Percentiles rank a stretch among this genome's conserved stretches.
These are phyloP conservation scores for Pogostemon cablin DNA, from an alignment of 257 asterid genomes.

Conservation along the genomic window DNA sequence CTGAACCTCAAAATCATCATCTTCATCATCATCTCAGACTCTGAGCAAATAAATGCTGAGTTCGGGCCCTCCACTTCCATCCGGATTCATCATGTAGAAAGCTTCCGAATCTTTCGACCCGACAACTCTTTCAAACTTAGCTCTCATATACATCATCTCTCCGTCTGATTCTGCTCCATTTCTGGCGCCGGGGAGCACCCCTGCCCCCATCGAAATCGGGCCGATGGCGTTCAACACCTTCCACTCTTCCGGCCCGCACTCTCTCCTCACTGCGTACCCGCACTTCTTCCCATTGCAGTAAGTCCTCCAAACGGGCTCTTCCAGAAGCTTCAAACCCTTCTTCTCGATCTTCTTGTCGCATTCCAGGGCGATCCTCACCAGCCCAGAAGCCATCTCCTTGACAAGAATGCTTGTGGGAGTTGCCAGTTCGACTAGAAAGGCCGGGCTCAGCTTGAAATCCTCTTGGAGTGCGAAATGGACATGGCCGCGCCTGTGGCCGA, in stretches of 20 bases:
- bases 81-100: slow-evolving; percentile 99
- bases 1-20: neutral
- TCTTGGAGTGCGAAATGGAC: slow-evolving; percentile 81
- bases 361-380: slow-evolving; percentile 76
- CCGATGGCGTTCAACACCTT: slow-evolving; percentile 79
- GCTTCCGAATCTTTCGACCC: slow-evolving; percentile 98
- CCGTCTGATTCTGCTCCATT: slow-evolving; percentile 55
- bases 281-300: slow-evolving; percentile 90
- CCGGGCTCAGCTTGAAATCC: slow-evolving; percentile 56
- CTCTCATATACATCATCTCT: slow-evolving; percentile 94
- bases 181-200: slow-evolving; percentile 70
- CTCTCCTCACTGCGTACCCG: slow-evolving; percentile 73
- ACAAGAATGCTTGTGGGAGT: slow-evolving; percentile 72
- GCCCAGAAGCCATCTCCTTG: slow-evolving; percentile 92
- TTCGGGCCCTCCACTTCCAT: slow-evolving; percentile 96
- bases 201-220: slow-evolving; percentile 95
- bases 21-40: slow-evolving; percentile 37
- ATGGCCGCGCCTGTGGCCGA: slow-evolving; percentile 80
- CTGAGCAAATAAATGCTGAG: slow-evolving; percentile 89
- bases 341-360: slow-evolving; percentile 64
- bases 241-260: slow-evolving; percentile 85
- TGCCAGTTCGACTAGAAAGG: slow-evolving; percentile 71
- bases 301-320: slow-evolving; percentile 87
- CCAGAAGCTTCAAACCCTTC: slow-evolving; percentile 52
- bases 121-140: slow-evolving; percentile 89